phyloP scores from a whole-genome alignment of 129 eudicot genomes.

The Artemisia argyi region DNA sequence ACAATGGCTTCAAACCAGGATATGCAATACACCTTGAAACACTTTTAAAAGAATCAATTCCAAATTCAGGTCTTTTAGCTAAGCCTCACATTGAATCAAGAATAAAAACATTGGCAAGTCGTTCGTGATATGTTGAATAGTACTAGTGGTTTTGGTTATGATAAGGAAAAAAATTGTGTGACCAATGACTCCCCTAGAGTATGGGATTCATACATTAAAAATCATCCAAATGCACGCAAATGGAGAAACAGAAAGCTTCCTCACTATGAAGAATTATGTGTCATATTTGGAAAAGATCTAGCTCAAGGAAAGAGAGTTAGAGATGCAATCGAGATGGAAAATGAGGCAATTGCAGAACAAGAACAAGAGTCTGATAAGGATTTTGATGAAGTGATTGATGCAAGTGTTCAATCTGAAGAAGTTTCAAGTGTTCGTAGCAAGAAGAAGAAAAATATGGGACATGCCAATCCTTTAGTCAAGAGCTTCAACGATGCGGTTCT shows the following conservation, averaged over 20 bases:
- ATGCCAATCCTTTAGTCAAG: background rate
- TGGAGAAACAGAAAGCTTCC: too few relatives aligned
- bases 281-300: background rate
- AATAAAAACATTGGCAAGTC: constrained; percentile 4
- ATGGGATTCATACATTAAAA: too few relatives aligned
- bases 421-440: background rate
- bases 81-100: constrained; percentile 7
- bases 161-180: too few relatives aligned
- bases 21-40: constrained; percentile 1
- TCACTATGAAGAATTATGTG: background rate
- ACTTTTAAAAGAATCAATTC: background rate
- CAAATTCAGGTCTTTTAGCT: background rate
- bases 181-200: too few relatives aligned
- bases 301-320: constrained; percentile 1
- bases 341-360: background rate
- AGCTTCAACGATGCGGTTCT: background rate
- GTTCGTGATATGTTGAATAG: background rate
- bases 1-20: background rate
- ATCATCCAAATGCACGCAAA: too few relatives aligned
- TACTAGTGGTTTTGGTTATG: background rate
- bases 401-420: background rate
- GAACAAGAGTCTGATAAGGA: background rate
- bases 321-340: background rate
- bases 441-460: background rate
- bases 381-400: background rate